Base-by-base conservation (phyloP, 2,329 filamentous ascomycete genomes). In the Rachicladosporium sp. region DNA sequence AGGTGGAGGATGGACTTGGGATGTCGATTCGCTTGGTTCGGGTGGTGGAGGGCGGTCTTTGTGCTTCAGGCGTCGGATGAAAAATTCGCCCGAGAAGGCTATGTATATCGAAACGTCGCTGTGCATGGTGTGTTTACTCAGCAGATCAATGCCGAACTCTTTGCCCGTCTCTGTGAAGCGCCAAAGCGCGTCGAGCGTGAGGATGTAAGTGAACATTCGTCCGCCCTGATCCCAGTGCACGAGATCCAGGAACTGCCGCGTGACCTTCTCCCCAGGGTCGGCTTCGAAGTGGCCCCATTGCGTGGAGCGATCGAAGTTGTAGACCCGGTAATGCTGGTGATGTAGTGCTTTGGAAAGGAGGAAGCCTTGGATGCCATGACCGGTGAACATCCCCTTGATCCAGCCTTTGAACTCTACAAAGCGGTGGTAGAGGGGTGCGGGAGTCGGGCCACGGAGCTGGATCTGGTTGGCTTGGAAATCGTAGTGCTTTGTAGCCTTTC, bases 101-200 rank as follows among this genome's bases (percentile, higher is more conserved):
- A 95, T 85, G 58, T 94, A 94, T 2, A 84, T 82, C 29, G 79
- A 82, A 1, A 94, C 88, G 59, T 95, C 80, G 48, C 84, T 89
- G 64, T 96, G 89, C 86, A 96, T 94, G 31, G 86, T 93, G 61
- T 96, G 89, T 59, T 96, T 96, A 60, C 80, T 87, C 52, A 96
- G 64, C 59, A 95, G 69, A 62, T 95, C 89, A 52, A 96, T 86
- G 38, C 88, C 86, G 43, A 95, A 95, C 54, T 95, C 88, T 52
- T 91, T 91, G 23, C 89, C 89, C 0, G 89, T 96, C 61, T 95
- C 89, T 1, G 89, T 95, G 62, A 95, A 95, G 34, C 87, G 80
- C 55, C 93, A 74, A 38, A 89, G 70, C 4, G 81, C 82, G 54
- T 96, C 89, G 5, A 95, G 71, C 0, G 86, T 93, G 13, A 96